Conservation (phyloP, 441 rosid genomes). For the Erodium texanum region DNA sequence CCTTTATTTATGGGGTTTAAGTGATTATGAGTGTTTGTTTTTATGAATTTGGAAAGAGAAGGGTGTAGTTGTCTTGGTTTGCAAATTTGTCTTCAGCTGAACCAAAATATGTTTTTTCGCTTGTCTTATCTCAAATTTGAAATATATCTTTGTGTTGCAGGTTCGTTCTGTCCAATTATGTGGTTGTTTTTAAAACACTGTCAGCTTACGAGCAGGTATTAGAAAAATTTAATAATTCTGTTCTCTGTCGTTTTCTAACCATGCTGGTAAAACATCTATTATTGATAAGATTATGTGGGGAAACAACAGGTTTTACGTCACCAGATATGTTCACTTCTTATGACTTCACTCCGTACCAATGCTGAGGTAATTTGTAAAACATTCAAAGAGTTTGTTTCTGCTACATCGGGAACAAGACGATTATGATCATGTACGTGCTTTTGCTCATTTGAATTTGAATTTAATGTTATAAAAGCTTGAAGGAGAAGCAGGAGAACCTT, state of each 20-base stretch:
- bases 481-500: slow-evolving; percentile 97
- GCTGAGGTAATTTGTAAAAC: slow-evolving; percentile 53
- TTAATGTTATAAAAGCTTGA: slow-evolving; percentile 52
- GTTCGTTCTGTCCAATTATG: slow-evolving; percentile 88
- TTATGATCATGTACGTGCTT: background rate
- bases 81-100: slow-evolving; percentile 5
- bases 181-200: slow-evolving; percentile 65
- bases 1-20: background rate
- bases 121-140: slow-evolving; percentile 11
- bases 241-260: slow-evolving; percentile 22
- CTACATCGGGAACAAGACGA: background rate
- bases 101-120: slow-evolving; percentile 9
- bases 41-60: background rate
- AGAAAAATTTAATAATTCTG: slow-evolving; percentile 12
- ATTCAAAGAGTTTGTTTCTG: background rate
- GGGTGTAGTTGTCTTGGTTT: background rate
- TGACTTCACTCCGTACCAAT: slow-evolving; percentile 95
- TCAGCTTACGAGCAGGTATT: slow-evolving; percentile 70
- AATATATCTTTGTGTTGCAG: slow-evolving; percentile 34
- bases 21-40: background rate
- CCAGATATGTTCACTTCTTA: slow-evolving; percentile 94
- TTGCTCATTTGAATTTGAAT: slow-evolving; percentile 1
- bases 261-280: slow-evolving; percentile 24
- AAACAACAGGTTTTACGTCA: slow-evolving; percentile 74
- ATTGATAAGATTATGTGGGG: slow-evolving; percentile 27